Percentiles rank a stretch among this genome's conserved stretches.
Evolutionary conservation across 495 filamentous ascomycete genomes (phyloP).

Genomic region (Clavariopsis aquatica): DNA sequence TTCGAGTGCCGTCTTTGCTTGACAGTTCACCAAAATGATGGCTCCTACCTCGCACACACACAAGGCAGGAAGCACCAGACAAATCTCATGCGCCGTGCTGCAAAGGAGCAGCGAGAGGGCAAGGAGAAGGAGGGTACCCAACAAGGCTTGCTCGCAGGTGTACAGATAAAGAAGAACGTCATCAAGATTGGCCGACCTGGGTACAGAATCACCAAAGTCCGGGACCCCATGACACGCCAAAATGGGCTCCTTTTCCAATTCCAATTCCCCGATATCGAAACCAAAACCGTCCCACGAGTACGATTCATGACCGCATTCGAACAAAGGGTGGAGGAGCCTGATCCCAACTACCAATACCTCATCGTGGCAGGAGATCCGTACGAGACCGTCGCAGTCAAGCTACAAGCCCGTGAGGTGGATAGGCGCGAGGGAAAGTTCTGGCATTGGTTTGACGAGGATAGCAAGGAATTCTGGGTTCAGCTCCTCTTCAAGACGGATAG

Average conservation of each 20-base stretch:
- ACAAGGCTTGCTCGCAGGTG: slow-evolving; percentile 59
- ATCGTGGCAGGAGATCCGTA: slow-evolving; percentile 96
- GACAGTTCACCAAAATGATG: slow-evolving; percentile 99
- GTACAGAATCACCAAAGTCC: slow-evolving; percentile 95
- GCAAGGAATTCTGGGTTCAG: slow-evolving; percentile 98
- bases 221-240: slow-evolving; percentile 88
- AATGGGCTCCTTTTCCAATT: slow-evolving; percentile 90
- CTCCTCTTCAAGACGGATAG: slow-evolving; percentile 98
- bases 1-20: slow-evolving; percentile 98
- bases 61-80: slow-evolving; percentile 99
- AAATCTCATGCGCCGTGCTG: slow-evolving; percentile 94
- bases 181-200: slow-evolving; percentile 97
- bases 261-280: slow-evolving; percentile 88
- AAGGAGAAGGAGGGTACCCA: slow-evolving; percentile 65
- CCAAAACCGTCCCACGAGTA: slow-evolving; percentile 74
- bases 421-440: slow-evolving; percentile 82
- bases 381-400: slow-evolving; percentile 94
- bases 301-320: slow-evolving; percentile 97
- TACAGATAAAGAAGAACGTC: slow-evolving; percentile 74
- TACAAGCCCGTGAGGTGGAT: slow-evolving; percentile 94
- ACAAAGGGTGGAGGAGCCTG: slow-evolving; percentile 93
- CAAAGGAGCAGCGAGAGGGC: slow-evolving; percentile 88
- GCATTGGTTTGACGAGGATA: slow-evolving; percentile 93
- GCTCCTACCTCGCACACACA: slow-evolving; percentile 97
- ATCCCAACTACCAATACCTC: slow-evolving; percentile 91